Evolutionary conservation across 1,284 basidiomycete species (phyloP), one percentile per base, ranked within the genome.

Genomic region (Boletus smithii): DNA sequence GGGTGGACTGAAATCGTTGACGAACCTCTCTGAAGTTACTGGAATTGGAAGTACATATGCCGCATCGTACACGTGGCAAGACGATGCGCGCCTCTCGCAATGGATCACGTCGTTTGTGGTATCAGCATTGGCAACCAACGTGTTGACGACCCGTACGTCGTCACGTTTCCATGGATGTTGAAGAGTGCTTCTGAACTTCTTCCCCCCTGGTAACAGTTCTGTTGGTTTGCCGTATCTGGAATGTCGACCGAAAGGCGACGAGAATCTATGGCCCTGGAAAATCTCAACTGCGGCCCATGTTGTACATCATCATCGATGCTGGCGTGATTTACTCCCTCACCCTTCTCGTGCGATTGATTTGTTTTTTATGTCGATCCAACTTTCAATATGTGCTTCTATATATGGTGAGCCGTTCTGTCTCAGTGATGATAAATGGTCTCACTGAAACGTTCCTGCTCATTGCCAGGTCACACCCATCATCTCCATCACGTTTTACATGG

Each of bases 401-500:
- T 38, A 49, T 53, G 52, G 60, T 64, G 9, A 52, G 49, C 9
- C 36, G 5, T 24, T 26, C 7, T 9, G 22, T 35, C 13, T 23
- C 23, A 20, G 6, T 20, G 27, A 30, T 30, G 11, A 27, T 22
- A 33, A 11, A 16, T 18, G 11, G 18, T 29, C 11, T 14, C 31
- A 30, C 48, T 48, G 20, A 53, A 8, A 16, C 14, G 10, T 24
- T 9, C 14, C 16, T 30, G 1, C 18, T 24, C n/a, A 43, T 8
- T 26, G 23, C 23, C n/a, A 61, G 49, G 48, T 54, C 20, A 48
- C 43, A 31, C 59, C 57, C 7, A 45, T 61, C 32, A 59, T 58
- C 22, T 61, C 56, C 6, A 61, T 58, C 45, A 56, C 56, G 20
- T 61, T 61, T 40, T 61, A 58, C 17, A 58, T 58, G 56, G 48